Evolutionary conservation across 805 yeast genomes (phyloP).

Genomic region (Myxozyma sirexii): DNA sequence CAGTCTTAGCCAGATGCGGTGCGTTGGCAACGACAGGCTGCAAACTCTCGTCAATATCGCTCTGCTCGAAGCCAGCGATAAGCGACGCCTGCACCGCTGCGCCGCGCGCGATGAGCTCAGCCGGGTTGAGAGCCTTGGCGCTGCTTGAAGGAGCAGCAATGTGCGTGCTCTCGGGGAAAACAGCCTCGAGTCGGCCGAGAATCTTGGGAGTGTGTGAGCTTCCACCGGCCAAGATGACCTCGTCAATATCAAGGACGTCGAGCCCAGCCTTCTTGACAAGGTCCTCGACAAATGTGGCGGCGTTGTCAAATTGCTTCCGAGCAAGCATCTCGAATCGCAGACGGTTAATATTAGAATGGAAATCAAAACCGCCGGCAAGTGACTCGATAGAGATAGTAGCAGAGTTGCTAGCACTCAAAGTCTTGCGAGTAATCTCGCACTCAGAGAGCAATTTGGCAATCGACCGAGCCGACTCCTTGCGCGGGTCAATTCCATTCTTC

Average conservation of each 20-base stretch:
- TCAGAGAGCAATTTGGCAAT: constrained; percentile 85
- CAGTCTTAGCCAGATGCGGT: constrained; percentile 78
- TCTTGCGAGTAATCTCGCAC: constrained; percentile 82
- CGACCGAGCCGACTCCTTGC: constrained; percentile 71
- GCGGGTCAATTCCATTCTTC: constrained; percentile 79
- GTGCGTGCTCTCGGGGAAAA: constrained; percentile 80
- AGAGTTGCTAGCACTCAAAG: constrained; percentile 83
- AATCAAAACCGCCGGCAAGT: constrained; percentile 90
- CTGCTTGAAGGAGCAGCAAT: constrained; percentile 75
- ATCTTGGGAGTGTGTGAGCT: constrained; percentile 90
- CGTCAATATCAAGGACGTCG: constrained; percentile 84
- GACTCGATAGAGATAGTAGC: constrained; percentile 94
- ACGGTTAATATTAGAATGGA: constrained; percentile 90
- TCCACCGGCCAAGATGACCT: constrained; percentile 92
- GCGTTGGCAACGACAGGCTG: constrained; percentile 86
- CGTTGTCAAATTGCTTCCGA: constrained; percentile 72
- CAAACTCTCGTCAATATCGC: constrained; percentile 62
- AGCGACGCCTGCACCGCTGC: constrained; percentile 94
- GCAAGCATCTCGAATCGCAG: constrained; percentile 88
- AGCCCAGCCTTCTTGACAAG: constrained; percentile 80
- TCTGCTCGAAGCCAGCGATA: constrained; percentile 74
- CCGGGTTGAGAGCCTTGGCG: constrained; percentile 79
- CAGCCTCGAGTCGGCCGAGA: constrained; percentile 66
- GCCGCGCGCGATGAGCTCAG: constrained; percentile 89
- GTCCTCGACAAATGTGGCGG: constrained; percentile 73